These are phyloP conservation scores for Dichotomopilus funicola DNA, from an alignment of 2,329 filamentous ascomycete genomes.

Conservation along the genomic window DNA sequence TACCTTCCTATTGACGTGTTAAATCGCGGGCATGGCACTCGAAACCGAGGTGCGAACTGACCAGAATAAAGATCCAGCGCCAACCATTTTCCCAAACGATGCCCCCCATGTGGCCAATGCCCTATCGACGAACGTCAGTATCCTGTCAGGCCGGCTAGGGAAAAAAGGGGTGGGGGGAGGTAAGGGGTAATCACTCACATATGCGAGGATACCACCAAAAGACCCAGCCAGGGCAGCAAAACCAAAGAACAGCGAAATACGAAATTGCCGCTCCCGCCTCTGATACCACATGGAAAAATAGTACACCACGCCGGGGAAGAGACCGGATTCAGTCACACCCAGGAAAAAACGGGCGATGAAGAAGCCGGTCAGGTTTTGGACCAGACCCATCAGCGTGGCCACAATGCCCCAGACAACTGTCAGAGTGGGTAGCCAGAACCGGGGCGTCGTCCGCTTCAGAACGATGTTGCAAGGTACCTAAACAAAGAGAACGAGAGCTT, in stretches of 20 bases:
- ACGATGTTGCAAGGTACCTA: conserved; percentile 57
- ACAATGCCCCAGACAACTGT: conserved; percentile 52
- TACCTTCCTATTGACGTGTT: conserved; percentile 39
- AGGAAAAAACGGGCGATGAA: conserved; percentile 49
- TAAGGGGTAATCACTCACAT: conserved; percentile 30
- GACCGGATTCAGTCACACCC: conserved; percentile 46
- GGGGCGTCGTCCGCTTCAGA: conserved; percentile 53
- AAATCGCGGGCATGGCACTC: neutral
- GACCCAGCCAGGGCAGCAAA: conserved; percentile 49
- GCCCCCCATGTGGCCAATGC: conserved; percentile 48
- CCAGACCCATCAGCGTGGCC: conserved; percentile 45
- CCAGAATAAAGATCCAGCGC: conserved; percentile 56
- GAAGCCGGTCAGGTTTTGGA: conserved; percentile 45
- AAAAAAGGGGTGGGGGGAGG: neutral
- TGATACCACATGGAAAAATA: conserved; percentile 52
- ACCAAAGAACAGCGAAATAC: conserved; percentile 51
- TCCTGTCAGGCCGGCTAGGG: neutral
- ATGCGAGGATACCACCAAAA: conserved; percentile 51
- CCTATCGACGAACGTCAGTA: conserved; percentile 28
- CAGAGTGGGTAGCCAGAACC: conserved; percentile 50
- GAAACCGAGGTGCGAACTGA: conserved; percentile 24
- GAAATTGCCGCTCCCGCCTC: conserved; percentile 46
- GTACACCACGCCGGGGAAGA: conserved; percentile 46
- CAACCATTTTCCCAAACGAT: conserved; percentile 47
- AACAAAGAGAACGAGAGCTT: no score